Conservation (phyloP, 2,329 filamentous ascomycete species). For the Aspergillus bombycis region DNA sequence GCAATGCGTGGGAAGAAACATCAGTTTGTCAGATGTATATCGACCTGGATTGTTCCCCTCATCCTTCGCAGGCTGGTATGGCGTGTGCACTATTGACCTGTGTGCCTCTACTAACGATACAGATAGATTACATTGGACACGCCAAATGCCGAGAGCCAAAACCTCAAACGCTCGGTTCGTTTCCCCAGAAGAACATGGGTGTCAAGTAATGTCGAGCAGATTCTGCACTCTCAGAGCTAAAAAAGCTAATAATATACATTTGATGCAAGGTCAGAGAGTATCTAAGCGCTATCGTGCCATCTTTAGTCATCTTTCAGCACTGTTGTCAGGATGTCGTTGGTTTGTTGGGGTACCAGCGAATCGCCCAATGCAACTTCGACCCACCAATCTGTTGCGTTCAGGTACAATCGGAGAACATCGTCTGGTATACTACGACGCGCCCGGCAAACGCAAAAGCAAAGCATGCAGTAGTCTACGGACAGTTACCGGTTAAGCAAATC, state of each 20-base stretch:
- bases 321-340: background rate
- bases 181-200: constrained; percentile 3
- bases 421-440: constrained; percentile 1
- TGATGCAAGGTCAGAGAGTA: background rate
- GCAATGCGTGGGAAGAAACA: background rate
- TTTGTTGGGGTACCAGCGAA: background rate
- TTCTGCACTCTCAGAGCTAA: background rate
- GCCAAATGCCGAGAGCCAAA: background rate
- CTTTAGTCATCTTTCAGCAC: background rate
- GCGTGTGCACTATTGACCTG: background rate
- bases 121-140: background rate
- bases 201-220: background rate
- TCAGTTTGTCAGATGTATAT: constrained; percentile 2
- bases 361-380: constrained; percentile 3
- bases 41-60: background rate
- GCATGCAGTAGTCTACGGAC: background rate
- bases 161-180: constrained; percentile 2
- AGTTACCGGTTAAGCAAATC: background rate
- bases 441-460: background rate
- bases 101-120: background rate
- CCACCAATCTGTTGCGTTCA: constrained; percentile 3
- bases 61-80: constrained; percentile 5
- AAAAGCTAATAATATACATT: background rate
- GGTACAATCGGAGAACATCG: background rate
- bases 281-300: background rate